Percentiles rank a stretch among this genome's conserved stretches.
Evolutionary conservation across 768 basidiomycete genomes (phyloP).

Genomic region (Kwoniella shandongensis): DNA sequence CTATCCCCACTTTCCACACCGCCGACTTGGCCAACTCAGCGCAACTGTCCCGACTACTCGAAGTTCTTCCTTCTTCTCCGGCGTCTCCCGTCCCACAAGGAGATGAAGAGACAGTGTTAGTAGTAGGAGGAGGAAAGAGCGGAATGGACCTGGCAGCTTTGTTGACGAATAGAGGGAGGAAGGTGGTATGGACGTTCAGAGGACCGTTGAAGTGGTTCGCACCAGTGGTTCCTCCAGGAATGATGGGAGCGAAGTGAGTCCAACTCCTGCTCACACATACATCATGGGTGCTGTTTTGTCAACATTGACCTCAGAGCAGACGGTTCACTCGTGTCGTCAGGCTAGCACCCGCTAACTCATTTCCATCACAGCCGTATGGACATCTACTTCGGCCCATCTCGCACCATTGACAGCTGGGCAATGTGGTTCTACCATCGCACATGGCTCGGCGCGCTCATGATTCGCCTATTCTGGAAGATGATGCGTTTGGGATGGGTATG

Average conservation of each 20-base stretch:
- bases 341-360: background rate
- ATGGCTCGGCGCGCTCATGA: background rate
- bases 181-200: conserved; percentile 16
- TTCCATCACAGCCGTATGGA: conserved; percentile 13
- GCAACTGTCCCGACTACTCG: background rate
- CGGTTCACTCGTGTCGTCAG: background rate
- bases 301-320: too few relatives aligned
- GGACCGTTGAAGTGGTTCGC: conserved; percentile 22
- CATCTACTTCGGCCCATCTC: conserved; percentile 13
- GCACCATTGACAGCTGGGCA: conserved; percentile 12
- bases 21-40: background rate
- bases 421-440: conserved; percentile 22
- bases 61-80: background rate
- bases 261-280: background rate
- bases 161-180: conserved; percentile 11
- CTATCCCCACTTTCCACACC: conserved; percentile 7
- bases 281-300: too few relatives aligned
- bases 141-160: conserved; percentile 16
- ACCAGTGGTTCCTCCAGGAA: conserved; percentile 13
- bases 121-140: conserved; percentile 19
- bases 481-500: conserved; percentile 14
- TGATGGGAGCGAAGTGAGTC: conserved; percentile 17
- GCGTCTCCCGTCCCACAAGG: background rate
- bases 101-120: conserved; percentile 9
- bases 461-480: conserved; percentile 11